A percentile compares a stretch with the other conserved stretches of the same genome.
Evolutionary conservation across 495 filamentous ascomycete genomes (phyloP).

Genomic region (Lophiotrema nucula): DNA sequence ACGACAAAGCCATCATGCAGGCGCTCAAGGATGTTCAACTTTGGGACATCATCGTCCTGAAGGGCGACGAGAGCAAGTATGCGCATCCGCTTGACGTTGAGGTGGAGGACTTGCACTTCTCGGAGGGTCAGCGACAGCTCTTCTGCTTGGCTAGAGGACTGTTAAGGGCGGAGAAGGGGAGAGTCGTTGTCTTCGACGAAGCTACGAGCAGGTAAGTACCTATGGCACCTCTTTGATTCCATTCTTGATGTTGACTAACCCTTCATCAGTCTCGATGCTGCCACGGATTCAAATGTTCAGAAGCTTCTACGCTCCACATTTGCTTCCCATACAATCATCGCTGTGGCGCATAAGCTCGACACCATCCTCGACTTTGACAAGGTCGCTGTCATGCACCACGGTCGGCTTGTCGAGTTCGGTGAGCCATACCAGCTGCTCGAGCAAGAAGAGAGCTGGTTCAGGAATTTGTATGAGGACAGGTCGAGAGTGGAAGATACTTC

Average conservation of each 20-base stretch:
- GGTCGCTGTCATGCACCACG: constrained; percentile 23
- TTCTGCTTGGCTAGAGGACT: constrained; percentile 64
- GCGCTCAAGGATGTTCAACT: constrained; percentile 32
- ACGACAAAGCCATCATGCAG: constrained; percentile 34
- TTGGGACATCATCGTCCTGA: constrained; percentile 44
- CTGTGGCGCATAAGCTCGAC: constrained; percentile 26
- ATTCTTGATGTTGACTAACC: neutral
- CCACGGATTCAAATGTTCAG: constrained; percentile 17
- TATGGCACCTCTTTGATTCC: neutral
- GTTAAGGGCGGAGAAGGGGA: constrained; percentile 38
- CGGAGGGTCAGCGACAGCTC: constrained; percentile 63
- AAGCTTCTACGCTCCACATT: constrained; percentile 20
- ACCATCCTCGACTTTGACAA: constrained; percentile 28
- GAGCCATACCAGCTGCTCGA: constrained; percentile 20
- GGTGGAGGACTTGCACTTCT: constrained; percentile 53
- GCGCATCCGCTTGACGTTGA: constrained; percentile 46
- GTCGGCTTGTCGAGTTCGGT: constrained; percentile 18
- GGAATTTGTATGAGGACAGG: neutral
- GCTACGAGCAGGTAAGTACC: constrained; percentile 34
- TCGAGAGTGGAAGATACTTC: neutral
- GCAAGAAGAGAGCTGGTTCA: constrained; percentile 16
- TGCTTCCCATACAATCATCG: constrained; percentile 21
- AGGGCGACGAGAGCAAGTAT: constrained; percentile 25
- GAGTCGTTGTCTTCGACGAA: constrained; percentile 38
- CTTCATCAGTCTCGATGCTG: constrained; percentile 15